phyloP scores from a whole-genome alignment of 768 basidiomycete species.

The Serendipita sp. region DNA sequence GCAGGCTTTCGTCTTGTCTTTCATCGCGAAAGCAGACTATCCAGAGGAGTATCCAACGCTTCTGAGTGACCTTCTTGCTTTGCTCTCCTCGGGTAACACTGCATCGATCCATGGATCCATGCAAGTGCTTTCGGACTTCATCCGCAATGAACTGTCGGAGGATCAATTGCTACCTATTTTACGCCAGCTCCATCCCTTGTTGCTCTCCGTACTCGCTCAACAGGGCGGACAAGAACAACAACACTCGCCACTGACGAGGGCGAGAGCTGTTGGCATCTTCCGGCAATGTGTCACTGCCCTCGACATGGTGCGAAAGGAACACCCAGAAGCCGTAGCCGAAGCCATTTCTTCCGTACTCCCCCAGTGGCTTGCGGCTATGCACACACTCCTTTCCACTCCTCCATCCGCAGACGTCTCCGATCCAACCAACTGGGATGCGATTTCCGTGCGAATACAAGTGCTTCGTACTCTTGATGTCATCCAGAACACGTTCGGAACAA shows the following conservation, averaged over 20 bases:
- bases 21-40: conserved; percentile 85
- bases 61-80: conserved; percentile 52
- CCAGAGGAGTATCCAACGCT: conserved; percentile 91
- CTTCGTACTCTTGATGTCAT: conserved; percentile 77
- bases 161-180: conserved; percentile 88
- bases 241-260: conserved; percentile 66
- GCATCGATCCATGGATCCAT: conserved; percentile 86
- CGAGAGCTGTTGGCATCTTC: conserved; percentile 76
- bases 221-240: conserved; percentile 40
- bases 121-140: conserved; percentile 90
- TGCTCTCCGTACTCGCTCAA: conserved; percentile 61
- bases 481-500: conserved; percentile 64
- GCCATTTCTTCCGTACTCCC: conserved; percentile 69
- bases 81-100: conserved; percentile 56
- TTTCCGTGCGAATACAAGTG: conserved; percentile 65
- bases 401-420: conserved; percentile 43
- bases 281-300: conserved; percentile 76
- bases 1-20: conserved; percentile 77
- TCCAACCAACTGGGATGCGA: conserved; percentile 57
- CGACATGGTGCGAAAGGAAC: conserved; percentile 89
- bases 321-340: conserved; percentile 71
- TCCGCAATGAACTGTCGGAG: conserved; percentile 80
- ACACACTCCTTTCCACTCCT: conserved; percentile 50
- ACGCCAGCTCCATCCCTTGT: conserved; percentile 72
- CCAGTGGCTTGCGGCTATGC: conserved; percentile 84